Percentiles rank a stretch among this genome's conserved stretches.
Conservation (phyloP, 805 yeast genomes). For the Cyberlindnera veronae region DNA sequence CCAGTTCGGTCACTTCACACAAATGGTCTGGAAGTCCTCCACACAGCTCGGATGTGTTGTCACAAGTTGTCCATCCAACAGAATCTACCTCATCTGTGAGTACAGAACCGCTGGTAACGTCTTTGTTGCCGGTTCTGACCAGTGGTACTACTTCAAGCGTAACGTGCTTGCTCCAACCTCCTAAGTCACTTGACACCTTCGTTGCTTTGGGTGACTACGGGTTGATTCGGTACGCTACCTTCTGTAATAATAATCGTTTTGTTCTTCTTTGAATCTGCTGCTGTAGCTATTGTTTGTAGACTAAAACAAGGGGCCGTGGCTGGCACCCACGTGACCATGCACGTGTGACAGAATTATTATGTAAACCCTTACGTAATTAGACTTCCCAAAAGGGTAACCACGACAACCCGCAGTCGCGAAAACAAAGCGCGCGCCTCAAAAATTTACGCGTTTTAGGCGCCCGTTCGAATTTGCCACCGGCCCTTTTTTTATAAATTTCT, state of each 20-base stretch:
- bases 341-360: too few relatives aligned
- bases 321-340: too few relatives aligned
- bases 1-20: slow-evolving; percentile 72
- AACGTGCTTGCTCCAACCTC: slow-evolving; percentile 40
- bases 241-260: neutral
- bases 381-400: slow-evolving; percentile 4
- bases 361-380: too few relatives aligned
- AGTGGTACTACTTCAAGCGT: slow-evolving; percentile 35
- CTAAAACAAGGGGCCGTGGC: too few relatives aligned
- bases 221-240: neutral
- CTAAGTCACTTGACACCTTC: neutral
- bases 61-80: slow-evolving; percentile 18
- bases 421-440: too few relatives aligned
- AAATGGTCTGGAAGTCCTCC: slow-evolving; percentile 64
- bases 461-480: slow-evolving; percentile 15
- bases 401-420: too few relatives aligned
- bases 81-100: slow-evolving; percentile 68
- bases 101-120: slow-evolving; percentile 56
- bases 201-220: neutral
- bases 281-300: too few relatives aligned
- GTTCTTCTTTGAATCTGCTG: neutral
- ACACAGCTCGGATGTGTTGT: slow-evolving; percentile 61
- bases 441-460: too few relatives aligned
- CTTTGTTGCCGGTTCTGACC: slow-evolving; percentile 25
- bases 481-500: neutral